Percentiles rank a stretch among this genome's conserved stretches.
phyloP scores from a whole-genome alignment of 768 basidiomycete genomes.

The Lanmaoa pseudosensibilis region DNA sequence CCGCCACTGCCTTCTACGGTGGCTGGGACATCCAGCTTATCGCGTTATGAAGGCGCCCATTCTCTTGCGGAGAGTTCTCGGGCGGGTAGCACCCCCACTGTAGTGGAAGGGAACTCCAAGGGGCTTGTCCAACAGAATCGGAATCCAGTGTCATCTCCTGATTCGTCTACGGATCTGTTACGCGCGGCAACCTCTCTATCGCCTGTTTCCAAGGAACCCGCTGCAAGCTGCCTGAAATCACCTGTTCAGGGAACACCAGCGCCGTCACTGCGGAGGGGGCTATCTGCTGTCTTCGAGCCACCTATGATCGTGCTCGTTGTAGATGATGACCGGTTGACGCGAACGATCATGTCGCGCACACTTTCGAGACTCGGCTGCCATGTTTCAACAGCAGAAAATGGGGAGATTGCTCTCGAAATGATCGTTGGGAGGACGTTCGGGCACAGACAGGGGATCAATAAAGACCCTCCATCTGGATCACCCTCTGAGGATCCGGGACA shows the following conservation, averaged over 20 bases:
- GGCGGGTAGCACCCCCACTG: neutral
- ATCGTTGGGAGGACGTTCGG: slow-evolving; percentile 45
- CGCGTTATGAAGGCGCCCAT: neutral
- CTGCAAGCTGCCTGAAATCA: slow-evolving; percentile 12
- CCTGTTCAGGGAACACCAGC: slow-evolving; percentile 11
- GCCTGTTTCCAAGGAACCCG: slow-evolving; percentile 3
- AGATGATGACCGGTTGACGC: slow-evolving; percentile 79
- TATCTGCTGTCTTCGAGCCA: slow-evolving; percentile 40
- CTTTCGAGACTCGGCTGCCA: slow-evolving; percentile 75
- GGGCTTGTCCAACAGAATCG: neutral
- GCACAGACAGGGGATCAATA: neutral
- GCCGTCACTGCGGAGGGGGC: slow-evolving; percentile 12
- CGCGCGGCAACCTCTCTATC: neutral
- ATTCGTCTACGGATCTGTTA: slow-evolving; percentile 1
- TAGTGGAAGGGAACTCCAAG: slow-evolving; percentile 7
- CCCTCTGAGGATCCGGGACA: neutral
- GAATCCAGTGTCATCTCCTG: slow-evolving; percentile 2
- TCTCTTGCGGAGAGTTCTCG: slow-evolving; percentile 1
- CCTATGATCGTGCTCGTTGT: slow-evolving; percentile 73
- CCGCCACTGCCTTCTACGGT: slow-evolving; percentile 18
- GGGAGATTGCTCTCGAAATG: slow-evolving; percentile 72
- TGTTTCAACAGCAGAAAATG: slow-evolving; percentile 84
- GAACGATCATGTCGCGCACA: slow-evolving; percentile 77
- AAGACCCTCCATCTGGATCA: neutral
- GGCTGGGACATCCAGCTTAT: neutral